Base-by-base conservation (phyloP, 139 green algal species). In the Gonium pectorale region DNA sequence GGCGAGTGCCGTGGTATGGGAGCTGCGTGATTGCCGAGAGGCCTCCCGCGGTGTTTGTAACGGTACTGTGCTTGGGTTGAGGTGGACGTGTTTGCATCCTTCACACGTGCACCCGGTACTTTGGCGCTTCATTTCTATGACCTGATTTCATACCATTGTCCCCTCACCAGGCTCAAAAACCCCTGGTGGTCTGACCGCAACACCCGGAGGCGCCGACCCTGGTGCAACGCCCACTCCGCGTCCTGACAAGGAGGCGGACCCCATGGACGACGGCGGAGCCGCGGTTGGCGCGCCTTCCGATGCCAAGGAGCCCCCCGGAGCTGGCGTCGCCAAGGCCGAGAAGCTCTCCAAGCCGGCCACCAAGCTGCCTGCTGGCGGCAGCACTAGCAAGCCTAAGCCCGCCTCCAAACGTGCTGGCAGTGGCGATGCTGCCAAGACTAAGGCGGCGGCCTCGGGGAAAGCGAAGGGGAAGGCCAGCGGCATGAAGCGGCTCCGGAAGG, bases 331-430 rank as follows among this genome's bases (percentile, higher is more conserved):
- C 72, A 1, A 31, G 1, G 41, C 56, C 56, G 26, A 27, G 4
- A 4, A 51, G 8, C 33, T 35, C 3, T 9, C 35, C 35, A 67
- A 67, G 51, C 38, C 80, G 0, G 73, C 60, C n/a, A n/a, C n/a
- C 13, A 59, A 56, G 66, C 35, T 29, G 17, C 67, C 59, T 5
- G 51, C 66, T 0, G 66, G 41, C n/a, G 43, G 43, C 43, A 63
- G 54, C 77, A 51, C 41, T 22, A 74, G 41, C 56, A 85, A 81
- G 54, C 51, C 66, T 60, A 72, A 38, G 52, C n/a, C 75, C 29
- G 80, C 22, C 9, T 17, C 21, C 52, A 27, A 37, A 17, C 46
- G 27, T 21, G 6, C 24, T 9, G 27, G 62, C 21, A 81, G 83
- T 52, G 79, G 43, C 43, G 54, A 85, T 40, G 62, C 19, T 46